These are phyloP conservation scores for Elymus sibiricus DNA, from an alignment of 176 grass and related monocot genomes.

Conservation along the genomic window DNA sequence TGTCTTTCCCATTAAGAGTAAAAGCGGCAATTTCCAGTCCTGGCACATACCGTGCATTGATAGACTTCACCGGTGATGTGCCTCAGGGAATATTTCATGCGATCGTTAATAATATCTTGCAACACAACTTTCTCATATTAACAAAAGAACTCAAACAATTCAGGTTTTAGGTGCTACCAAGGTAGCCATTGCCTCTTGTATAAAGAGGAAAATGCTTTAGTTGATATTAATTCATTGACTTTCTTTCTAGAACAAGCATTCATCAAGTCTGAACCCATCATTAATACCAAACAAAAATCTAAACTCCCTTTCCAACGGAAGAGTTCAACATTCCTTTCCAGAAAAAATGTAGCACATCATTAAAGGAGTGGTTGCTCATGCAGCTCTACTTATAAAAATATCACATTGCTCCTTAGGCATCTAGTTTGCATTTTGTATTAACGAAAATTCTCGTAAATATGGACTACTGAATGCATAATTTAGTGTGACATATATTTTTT, in stretches of 20 bases:
- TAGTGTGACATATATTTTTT: background rate
- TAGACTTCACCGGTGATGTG: slow-evolving; percentile 60
- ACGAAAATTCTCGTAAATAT: background rate
- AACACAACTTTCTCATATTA: background rate
- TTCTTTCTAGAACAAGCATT: no score
- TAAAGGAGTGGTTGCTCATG: background rate
- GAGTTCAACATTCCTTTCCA: background rate
- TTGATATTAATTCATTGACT: no score
- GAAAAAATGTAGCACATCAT: background rate
- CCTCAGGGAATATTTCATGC: slow-evolving; percentile 73
- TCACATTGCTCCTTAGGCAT: background rate
- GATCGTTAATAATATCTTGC: slow-evolving; percentile 89
- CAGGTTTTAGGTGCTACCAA: background rate
- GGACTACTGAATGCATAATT: background rate
- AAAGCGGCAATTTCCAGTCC: slow-evolving; percentile 70
- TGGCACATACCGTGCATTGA: slow-evolving; percentile 67
- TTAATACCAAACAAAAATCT: no score
- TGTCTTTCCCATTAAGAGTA: slow-evolving; percentile 23
- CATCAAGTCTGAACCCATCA: no score
- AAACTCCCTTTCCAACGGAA: background rate
- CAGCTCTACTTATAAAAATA: background rate
- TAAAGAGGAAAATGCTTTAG: no score
- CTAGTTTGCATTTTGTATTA: background rate
- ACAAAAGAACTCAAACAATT: background rate
- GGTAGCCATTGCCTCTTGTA: no score